Evolutionary conservation across 495 filamentous ascomycete genomes (phyloP), one percentile per base, ranked within the genome.

Genomic region (Aspergillus biplanus): DNA sequence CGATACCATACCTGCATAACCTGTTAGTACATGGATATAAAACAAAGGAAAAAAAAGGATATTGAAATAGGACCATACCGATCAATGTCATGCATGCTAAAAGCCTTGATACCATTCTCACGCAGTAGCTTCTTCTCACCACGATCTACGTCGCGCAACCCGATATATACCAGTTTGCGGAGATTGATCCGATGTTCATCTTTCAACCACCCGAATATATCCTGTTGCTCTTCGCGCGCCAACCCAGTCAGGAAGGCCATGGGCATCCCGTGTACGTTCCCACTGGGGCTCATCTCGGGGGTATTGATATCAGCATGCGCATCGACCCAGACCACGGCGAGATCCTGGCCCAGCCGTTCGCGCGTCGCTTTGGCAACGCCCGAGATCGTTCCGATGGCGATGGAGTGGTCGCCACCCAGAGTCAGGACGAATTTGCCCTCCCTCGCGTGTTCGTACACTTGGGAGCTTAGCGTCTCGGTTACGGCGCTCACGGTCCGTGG

Each of bases 71-170:
- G 58, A 34, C 33, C 73, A 50, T 77, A 92, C 87, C 85, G 83
- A 71, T 99, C 95, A 75, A 99, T 90, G 75, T 98, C 95, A 73
- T 97, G 93, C 95, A 98, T 99, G 75, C 89, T 93, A 70, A 98
- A 99, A 6, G 94, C 96, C 78, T 90, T 93, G 76, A 99, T 93
- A 3, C 89, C 89, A 66, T 99, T 80, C 64, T 97, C 91, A 57
- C 88, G 84, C 59, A 99, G 77, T 39, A 97, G 88, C 75, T 83
- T 83, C 88, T 98, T 99, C 85, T 99, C 95, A 2, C 87, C 91
- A 7, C 84, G 75, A 69, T 99, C 95, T 18, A 98, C 92, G 77
- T 99, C 95, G 21, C 95, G 81, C 71, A 99, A 79, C 18, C 93
- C 95, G 70, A 99, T 99, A 75, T 99, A 99, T 37, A 99, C 96